Conservation (phyloP, 2,329 filamentous ascomycete genomes). For the Exserohilum rostratum region DNA sequence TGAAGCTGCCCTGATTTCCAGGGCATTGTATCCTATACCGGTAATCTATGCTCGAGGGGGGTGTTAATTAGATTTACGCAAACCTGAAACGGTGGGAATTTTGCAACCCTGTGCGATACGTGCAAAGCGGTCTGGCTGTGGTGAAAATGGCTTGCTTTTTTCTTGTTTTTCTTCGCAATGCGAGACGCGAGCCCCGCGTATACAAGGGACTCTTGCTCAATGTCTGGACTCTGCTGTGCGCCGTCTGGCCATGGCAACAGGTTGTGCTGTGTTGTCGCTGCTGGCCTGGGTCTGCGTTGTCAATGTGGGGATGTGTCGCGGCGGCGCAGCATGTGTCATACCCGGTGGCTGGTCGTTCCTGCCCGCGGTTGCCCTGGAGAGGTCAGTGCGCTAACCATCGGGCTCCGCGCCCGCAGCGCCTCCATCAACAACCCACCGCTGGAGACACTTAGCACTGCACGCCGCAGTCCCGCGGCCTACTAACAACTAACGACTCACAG, state of each 20-base stretch:
- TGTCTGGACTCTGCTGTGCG: background rate
- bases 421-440: constrained; percentile 31
- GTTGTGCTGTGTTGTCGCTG: constrained; percentile 4
- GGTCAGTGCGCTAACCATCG: constrained; percentile 19
- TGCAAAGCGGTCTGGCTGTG: background rate
- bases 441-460: constrained; percentile 32
- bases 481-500: constrained; percentile 44
- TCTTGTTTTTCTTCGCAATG: background rate
- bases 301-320: constrained; percentile 7
- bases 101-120: background rate
- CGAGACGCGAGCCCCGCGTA: background rate
- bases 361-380: constrained; percentile 18
- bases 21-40: background rate
- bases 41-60: background rate
- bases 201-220: background rate
- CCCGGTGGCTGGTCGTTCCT: constrained; percentile 10
- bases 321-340: constrained; percentile 11
- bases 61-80: background rate
- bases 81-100: background rate
- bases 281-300: constrained; percentile 14
- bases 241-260: background rate
- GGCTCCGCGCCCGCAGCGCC: constrained; percentile 16
- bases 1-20: background rate
- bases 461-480: constrained; percentile 29
- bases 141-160: background rate